Conservation (phyloP, 2,329 filamentous ascomycete species). For the Chalara sp. region DNA sequence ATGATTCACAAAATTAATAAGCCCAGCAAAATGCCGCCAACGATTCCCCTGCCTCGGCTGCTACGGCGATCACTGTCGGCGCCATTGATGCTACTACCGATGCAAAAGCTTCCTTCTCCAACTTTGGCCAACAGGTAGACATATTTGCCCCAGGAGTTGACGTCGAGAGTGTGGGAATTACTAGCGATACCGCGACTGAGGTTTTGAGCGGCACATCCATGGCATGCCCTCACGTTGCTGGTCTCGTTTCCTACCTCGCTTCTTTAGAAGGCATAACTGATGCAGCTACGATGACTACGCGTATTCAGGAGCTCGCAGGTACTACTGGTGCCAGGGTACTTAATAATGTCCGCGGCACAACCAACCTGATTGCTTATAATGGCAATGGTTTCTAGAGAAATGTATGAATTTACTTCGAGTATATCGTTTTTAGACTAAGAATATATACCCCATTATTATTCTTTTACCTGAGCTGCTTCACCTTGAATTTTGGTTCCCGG, state of each 20-base stretch:
- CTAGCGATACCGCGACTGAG: slow-evolving; percentile 34
- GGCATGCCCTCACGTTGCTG: slow-evolving; percentile 61
- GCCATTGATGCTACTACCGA: slow-evolving; percentile 35
- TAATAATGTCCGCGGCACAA: slow-evolving; percentile 35
- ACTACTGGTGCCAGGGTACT: slow-evolving; percentile 28
- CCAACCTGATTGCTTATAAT: slow-evolving; percentile 51
- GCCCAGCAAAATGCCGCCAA: slow-evolving; percentile 27
- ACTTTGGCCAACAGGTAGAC: slow-evolving; percentile 43
- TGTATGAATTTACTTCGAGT: not conserved
- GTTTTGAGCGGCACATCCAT: slow-evolving; percentile 54
- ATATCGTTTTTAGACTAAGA: not conserved
- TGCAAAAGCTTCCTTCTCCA: slow-evolving; percentile 38
- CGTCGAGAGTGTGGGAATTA: slow-evolving; percentile 41
- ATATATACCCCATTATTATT: no score
- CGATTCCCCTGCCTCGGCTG: slow-evolving; percentile 42
- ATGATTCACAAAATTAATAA: not conserved
- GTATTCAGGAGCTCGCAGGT: slow-evolving; percentile 30
- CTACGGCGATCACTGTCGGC: slow-evolving; percentile 44
- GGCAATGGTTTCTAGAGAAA: slow-evolving; percentile 27
- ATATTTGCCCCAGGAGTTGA: slow-evolving; percentile 43
- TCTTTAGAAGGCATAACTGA: slow-evolving; percentile 31
- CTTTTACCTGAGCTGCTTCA: no score
- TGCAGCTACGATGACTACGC: slow-evolving; percentile 31
- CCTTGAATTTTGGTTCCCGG: not conserved
- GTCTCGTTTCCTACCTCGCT: slow-evolving; percentile 62